Evolutionary conservation across 345 rosid genomes (phyloP).

Genomic region (Barbarea vulgaris): DNA sequence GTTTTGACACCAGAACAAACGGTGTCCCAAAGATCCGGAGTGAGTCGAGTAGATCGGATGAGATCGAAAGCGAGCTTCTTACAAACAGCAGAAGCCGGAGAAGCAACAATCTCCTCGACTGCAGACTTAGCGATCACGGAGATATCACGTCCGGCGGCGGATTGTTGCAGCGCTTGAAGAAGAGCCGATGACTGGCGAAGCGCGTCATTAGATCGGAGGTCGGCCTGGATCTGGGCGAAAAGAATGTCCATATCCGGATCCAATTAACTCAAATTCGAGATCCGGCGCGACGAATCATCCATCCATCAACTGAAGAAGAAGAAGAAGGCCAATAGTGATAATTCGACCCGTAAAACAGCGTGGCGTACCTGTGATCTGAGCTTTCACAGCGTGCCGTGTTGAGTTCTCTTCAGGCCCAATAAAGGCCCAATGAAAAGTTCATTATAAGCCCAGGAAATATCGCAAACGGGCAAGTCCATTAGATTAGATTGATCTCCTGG

Average conservation of each 20-base stretch:
- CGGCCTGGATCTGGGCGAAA: slow-evolving; percentile 98
- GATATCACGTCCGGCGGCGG: slow-evolving; percentile 92
- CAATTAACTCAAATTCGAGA: neutral
- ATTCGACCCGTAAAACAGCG: slow-evolving; percentile 30
- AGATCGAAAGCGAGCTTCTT: slow-evolving; percentile 95
- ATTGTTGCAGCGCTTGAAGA: slow-evolving; percentile 93
- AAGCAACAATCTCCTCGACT: slow-evolving; percentile 89
- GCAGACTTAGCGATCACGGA: slow-evolving; percentile 90
- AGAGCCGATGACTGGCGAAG: slow-evolving; percentile 94
- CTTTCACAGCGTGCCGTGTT: slow-evolving; percentile 25
- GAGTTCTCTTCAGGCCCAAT: neutral
- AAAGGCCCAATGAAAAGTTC: neutral
- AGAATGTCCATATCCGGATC: slow-evolving; percentile 73
- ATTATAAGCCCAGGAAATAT: neutral
- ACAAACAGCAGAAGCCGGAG: slow-evolving; percentile 96
- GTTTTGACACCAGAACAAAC: slow-evolving; percentile 76
- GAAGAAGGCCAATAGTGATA: neutral
- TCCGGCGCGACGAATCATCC: neutral
- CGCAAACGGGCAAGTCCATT: neutral
- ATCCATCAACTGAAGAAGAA: neutral
- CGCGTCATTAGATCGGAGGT: slow-evolving; percentile 97
- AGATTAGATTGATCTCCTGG: too few species aligned
- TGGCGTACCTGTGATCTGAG: neutral
- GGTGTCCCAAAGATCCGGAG: slow-evolving; percentile 95
- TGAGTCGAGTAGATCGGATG: slow-evolving; percentile 92